Evolutionary conservation across 1,139 yeast species (phyloP), one percentile per base, ranked within the genome.

Genomic region (Geotrichum bryndzae): DNA sequence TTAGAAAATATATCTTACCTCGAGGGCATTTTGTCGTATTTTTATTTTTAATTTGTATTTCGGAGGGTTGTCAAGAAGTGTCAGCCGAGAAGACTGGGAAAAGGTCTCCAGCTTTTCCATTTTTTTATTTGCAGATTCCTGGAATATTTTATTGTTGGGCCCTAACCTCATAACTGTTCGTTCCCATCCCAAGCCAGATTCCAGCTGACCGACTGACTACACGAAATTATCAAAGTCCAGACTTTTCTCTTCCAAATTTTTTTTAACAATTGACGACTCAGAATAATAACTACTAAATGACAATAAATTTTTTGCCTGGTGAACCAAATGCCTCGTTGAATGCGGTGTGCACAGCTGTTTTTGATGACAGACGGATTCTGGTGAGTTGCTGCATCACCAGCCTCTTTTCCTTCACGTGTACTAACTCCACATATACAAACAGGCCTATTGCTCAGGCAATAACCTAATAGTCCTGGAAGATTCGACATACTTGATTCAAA

Each of bases 381-480:
- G 77, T 76, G 66, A 52, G 77, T 69, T 27, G 11, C 46, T 10
- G 10, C 38, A 18, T 45, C 18, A 41, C n/a, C 23, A 41, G 22
- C 23, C 23, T 41, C 48, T 41, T 41, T 15, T n/a, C 10, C 15
- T 38, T 13, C 11, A n/a, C 45, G 7, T 22, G 6, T 15, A 33
- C 55, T n/a, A 50, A 55, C 50, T 8, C 8, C 33, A 11, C 50
- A n/a, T 18, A 23, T 57, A 18, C 46, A 35, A 31, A 22, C 50
- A 75, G 76, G 87, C 85, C 0, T 92, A 92, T 71, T 89, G 94
- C 61, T 89, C 97, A 1, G 97, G 97, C 1, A 90, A 91, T 74
- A 91, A 90, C 72, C 76, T 92, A 67, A 87, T 91, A 54, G 80
- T 91, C 10, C 71, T 84, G 4, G 78, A 85, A 8, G 80, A 82